phyloP scores from a whole-genome alignment of 2,329 filamentous ascomycete species.

The Diaporthe destruens region DNA sequence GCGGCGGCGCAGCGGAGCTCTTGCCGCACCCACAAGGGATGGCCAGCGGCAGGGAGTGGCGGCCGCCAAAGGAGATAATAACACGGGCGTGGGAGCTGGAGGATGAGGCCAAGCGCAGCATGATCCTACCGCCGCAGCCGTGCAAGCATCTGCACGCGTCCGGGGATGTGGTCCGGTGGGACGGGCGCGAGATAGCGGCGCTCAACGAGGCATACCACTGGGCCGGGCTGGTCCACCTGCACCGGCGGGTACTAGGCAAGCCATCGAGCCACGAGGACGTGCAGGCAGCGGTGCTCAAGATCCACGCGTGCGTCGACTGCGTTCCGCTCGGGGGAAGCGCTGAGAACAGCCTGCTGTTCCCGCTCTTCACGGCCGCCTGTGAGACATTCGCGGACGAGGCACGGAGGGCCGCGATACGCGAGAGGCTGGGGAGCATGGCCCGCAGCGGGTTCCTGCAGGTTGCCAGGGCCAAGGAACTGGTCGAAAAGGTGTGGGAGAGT shows the following conservation, averaged over 20 bases:
- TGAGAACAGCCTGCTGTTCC: constrained; percentile 82
- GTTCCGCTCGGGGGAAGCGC: constrained; percentile 77
- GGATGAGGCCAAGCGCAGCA: constrained; percentile 70
- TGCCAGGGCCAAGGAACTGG: constrained; percentile 70
- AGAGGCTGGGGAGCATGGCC: constrained; percentile 76
- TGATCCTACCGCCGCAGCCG: constrained; percentile 56
- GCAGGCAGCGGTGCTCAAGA: constrained; percentile 71
- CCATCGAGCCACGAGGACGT: constrained; percentile 70
- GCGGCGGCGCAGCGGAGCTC: constrained; percentile 20
- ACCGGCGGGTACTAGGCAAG: constrained; percentile 78
- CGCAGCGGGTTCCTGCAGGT: constrained; percentile 82
- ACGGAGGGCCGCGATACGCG: constrained; percentile 72
- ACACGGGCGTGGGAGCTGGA: constrained; percentile 71
- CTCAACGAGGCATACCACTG: constrained; percentile 85
- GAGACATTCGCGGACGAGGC: constrained; percentile 68
- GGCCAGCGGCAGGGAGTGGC: constrained; percentile 62
- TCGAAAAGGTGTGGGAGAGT: constrained; percentile 79
- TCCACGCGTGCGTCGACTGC: constrained; percentile 71
- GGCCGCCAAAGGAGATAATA: constrained; percentile 66
- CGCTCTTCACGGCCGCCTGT: constrained; percentile 86
- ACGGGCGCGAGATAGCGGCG: constrained; percentile 74
- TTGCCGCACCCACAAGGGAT: constrained; percentile 47
- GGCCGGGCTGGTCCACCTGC: constrained; percentile 80
- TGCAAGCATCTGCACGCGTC: constrained; percentile 62
- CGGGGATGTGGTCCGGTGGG: constrained; percentile 67